Conservation (phyloP, 164 flowering plant species). For the Annona squamosa region DNA sequence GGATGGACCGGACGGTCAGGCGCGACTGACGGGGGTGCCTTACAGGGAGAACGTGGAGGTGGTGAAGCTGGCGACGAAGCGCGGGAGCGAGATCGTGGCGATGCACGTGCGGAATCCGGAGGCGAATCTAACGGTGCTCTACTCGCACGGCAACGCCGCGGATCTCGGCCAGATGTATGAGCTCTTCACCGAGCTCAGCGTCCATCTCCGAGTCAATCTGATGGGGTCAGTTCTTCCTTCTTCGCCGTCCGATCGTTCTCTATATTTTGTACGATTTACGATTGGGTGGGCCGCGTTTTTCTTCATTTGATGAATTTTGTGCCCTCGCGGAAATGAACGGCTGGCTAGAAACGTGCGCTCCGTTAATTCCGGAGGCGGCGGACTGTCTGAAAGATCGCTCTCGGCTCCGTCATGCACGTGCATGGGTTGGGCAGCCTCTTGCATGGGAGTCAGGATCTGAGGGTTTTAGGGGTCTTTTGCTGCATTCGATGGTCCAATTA, state of each 20-base stretch:
- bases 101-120: constrained; percentile 55
- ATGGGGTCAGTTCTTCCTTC: constrained; percentile 49
- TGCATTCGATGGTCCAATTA: too few species aligned
- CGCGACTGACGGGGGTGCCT: constrained; percentile 43
- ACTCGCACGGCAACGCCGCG: constrained; percentile 91
- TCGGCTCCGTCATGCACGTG: too few species aligned
- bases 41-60: constrained; percentile 66
- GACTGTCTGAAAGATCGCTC: too few species aligned
- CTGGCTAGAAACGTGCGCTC: neutral
- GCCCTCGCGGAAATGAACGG: neutral
- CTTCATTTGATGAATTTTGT: neutral
- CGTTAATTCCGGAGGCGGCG: too few species aligned
- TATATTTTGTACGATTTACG: neutral
- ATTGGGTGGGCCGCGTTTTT: neutral
- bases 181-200: constrained; percentile 65
- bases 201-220: constrained; percentile 69
- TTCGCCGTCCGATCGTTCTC: neutral
- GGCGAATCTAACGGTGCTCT: constrained; percentile 61
- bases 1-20: constrained; percentile 42
- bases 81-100: constrained; percentile 64
- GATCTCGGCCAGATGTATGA: constrained; percentile 94
- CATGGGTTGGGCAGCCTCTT: too few species aligned
- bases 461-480: too few species aligned
- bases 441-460: too few species aligned
- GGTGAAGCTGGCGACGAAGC: constrained; percentile 53